Evolutionary conservation across 2,329 filamentous ascomycete species (phyloP).

Genomic region (Lasiodiplodia hormozganensis): DNA sequence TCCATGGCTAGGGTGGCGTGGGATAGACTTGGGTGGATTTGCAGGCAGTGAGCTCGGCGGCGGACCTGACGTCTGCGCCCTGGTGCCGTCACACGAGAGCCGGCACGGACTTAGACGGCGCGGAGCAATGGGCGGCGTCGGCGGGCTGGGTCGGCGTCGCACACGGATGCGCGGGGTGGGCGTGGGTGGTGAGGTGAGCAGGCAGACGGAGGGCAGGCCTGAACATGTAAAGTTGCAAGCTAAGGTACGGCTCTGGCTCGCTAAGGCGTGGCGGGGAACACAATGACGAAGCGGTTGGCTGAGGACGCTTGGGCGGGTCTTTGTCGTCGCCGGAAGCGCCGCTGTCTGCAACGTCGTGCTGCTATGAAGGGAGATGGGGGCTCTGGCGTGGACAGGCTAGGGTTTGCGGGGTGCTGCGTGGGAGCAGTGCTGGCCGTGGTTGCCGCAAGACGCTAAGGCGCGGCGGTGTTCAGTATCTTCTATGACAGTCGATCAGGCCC

Average conservation of each 20-base stretch:
- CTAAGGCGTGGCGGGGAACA: constrained; percentile 30
- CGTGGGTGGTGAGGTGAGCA: constrained; percentile 7
- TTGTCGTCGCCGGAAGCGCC: constrained; percentile 22
- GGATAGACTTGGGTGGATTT: constrained; percentile 21
- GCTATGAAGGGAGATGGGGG: neutral
- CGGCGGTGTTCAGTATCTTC: constrained; percentile 14
- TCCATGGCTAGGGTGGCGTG: constrained; percentile 42
- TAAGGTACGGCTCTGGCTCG: constrained; percentile 29
- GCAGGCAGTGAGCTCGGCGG: constrained; percentile 16
- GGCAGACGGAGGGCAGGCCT: constrained; percentile 21
- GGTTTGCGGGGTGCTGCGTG: neutral
- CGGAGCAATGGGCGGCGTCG: constrained; percentile 16
- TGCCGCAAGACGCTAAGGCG: neutral
- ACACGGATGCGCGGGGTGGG: constrained; percentile 12
- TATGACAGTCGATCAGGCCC: constrained; percentile 2
- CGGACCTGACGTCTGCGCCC: constrained; percentile 20
- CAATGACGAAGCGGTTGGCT: constrained; percentile 28
- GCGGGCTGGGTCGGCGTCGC: constrained; percentile 18
- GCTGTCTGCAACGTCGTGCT: neutral
- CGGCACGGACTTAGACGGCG: constrained; percentile 7
- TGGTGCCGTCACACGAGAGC: constrained; percentile 13
- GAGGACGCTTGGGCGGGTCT: constrained; percentile 20
- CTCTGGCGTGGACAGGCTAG: neutral
- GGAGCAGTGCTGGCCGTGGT: constrained; percentile 1
- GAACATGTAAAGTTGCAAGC: constrained; percentile 28